phyloP scores from a whole-genome alignment of 371 early-diverging fungal genomes.

The Mortierella sp. region DNA sequence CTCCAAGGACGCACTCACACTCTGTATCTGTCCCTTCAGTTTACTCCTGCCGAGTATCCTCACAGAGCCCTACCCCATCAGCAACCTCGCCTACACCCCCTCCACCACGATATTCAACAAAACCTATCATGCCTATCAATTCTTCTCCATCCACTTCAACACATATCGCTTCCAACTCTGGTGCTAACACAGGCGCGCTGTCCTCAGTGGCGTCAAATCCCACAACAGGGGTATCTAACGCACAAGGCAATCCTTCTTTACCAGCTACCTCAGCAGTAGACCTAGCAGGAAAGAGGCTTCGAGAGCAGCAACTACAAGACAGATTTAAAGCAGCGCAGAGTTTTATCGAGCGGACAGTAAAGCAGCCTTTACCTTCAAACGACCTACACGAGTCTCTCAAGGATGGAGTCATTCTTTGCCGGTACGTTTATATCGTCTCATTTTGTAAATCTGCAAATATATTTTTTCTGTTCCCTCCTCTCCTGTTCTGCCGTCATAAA shows the following conservation, averaged over 20 bases:
- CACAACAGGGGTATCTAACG: slow-evolving; percentile 4
- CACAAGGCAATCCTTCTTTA: slow-evolving; percentile 15
- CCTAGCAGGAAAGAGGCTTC: slow-evolving; percentile 53
- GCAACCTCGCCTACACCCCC: slow-evolving; percentile 21
- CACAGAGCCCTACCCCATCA: slow-evolving; percentile 12
- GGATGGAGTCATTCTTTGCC: slow-evolving; percentile 87
- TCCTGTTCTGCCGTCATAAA: slow-evolving; percentile 10
- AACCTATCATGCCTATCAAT: slow-evolving; percentile 5
- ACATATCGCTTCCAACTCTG: neutral
- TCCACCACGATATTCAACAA: slow-evolving; percentile 22
- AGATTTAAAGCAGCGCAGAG: slow-evolving; percentile 63
- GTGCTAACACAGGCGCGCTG: neutral
- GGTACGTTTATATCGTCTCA: slow-evolving; percentile 60
- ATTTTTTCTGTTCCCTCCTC: neutral
- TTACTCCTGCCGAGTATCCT: slow-evolving; percentile 10
- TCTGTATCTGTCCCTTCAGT: slow-evolving; percentile 38
- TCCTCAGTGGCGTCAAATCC: neutral
- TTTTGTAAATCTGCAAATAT: slow-evolving; percentile 5
- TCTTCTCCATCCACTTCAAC: slow-evolving; percentile 3
- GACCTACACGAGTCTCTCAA: slow-evolving; percentile 72
- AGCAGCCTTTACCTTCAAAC: slow-evolving; percentile 57
- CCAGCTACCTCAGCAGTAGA: slow-evolving; percentile 40
- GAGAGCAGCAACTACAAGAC: slow-evolving; percentile 64
- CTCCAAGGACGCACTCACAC: slow-evolving; percentile 34
- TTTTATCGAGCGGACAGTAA: slow-evolving; percentile 68